These are phyloP conservation scores for Thermomucor indicae-seudaticae DNA, from an alignment of 371 early-diverging fungal species.

Conservation along the genomic window DNA sequence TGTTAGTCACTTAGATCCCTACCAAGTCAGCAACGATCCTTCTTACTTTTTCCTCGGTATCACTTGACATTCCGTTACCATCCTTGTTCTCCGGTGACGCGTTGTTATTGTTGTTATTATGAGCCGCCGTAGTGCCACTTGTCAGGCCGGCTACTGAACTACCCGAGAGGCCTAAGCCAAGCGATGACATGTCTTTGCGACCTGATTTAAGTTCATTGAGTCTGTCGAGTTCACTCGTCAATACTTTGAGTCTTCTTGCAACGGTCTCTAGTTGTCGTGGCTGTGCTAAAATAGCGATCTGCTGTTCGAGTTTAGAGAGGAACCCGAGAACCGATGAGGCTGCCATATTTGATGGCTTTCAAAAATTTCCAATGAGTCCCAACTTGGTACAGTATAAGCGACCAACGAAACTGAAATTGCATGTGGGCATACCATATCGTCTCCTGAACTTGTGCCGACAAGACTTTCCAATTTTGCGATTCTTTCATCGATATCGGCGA, in stretches of 20 bases:
- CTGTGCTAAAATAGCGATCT: constrained; percentile 72
- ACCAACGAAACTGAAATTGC: not conserved
- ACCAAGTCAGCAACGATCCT: not conserved
- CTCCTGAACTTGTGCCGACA: constrained; percentile 68
- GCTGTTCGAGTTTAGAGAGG: constrained; percentile 75
- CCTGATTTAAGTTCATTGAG: constrained; percentile 64
- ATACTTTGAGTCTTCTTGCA: constrained; percentile 63
- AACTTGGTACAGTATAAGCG: not conserved
- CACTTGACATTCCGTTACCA: constrained; percentile 11
- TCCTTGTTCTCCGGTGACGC: constrained; percentile 12
- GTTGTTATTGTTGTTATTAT: constrained; percentile 4
- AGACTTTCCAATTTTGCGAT: constrained; percentile 75
- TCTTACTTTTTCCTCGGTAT: constrained; percentile 25
- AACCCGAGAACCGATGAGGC: constrained; percentile 58
- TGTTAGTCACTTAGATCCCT: not conserved
- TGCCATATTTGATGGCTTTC: constrained; percentile 33
- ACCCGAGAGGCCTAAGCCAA: constrained; percentile 16
- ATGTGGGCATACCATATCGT: constrained; percentile 10
- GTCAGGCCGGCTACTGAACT: not conserved
- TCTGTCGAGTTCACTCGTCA: constrained; percentile 72
- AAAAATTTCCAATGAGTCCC: not conserved
- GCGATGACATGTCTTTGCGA: constrained; percentile 40
- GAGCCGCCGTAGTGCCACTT: not conserved
- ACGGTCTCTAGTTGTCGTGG: constrained; percentile 78
- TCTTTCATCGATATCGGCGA: constrained; percentile 73